Percentiles rank a stretch among this genome's conserved stretches.
Conservation (phyloP, 768 basidiomycete species). For the Boletus barrowsii region DNA sequence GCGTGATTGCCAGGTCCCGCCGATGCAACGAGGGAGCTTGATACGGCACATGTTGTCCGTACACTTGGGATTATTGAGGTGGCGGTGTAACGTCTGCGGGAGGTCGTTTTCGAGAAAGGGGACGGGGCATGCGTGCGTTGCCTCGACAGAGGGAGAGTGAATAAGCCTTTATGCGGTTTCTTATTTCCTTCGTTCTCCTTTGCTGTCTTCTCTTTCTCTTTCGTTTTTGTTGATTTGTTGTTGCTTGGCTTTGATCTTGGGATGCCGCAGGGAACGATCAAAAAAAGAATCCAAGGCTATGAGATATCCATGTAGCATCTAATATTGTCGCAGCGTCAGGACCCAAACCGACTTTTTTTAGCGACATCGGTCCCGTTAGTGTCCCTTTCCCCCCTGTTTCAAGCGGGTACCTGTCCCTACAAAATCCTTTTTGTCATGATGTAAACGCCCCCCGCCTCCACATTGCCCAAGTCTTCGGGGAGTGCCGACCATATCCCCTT, state of each 20-base stretch:
- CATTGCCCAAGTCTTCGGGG: too few species aligned
- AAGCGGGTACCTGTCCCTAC: too few species aligned
- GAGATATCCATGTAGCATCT: background rate
- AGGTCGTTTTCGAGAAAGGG: constrained; percentile 17
- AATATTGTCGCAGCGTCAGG: background rate
- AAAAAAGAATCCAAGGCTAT: background rate
- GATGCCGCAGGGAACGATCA: too few species aligned
- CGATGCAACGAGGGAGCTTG: constrained; percentile 21
- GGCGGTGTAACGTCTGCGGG: constrained; percentile 13
- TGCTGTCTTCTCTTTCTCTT: background rate
- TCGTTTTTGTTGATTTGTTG: background rate
- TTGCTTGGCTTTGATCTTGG: background rate
- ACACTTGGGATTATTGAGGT: constrained; percentile 12
- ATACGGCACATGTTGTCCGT: constrained; percentile 18
- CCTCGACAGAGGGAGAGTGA: background rate
- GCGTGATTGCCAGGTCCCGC: constrained; percentile 8
- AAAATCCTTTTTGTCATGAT: too few species aligned
- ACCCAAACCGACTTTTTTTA: background rate
- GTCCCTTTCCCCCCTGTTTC: too few species aligned
- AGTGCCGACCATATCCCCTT: too few species aligned
- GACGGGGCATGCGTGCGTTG: constrained; percentile 8
- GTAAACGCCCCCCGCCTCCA: too few species aligned
- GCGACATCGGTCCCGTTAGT: background rate
- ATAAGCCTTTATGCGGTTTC: background rate
- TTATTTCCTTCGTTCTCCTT: background rate